Evolutionary conservation across 352 stramenopile genomes (phyloP).

Genomic region (Phytophthora nicotianae): DNA sequence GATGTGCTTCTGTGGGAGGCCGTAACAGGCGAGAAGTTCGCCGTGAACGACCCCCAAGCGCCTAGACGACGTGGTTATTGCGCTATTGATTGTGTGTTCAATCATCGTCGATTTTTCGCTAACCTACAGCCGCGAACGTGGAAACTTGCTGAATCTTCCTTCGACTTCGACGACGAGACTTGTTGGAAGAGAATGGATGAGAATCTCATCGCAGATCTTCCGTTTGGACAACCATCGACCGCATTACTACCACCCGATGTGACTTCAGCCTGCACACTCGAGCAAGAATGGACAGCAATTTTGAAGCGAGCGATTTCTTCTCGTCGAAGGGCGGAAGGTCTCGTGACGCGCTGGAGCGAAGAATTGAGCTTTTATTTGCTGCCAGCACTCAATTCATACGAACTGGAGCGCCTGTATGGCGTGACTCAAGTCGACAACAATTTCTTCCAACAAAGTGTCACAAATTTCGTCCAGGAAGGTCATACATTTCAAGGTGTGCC

Average conservation of each 20-base stretch:
- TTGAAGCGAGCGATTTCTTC: slow-evolving; percentile 52
- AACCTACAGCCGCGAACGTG: slow-evolving; percentile 70
- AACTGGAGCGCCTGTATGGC: slow-evolving; percentile 78
- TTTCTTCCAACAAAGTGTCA: slow-evolving; percentile 87
- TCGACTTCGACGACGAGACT: slow-evolving; percentile 64
- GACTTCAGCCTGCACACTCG: slow-evolving; percentile 32
- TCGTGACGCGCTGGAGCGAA: slow-evolving; percentile 77
- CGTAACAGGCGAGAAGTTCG: slow-evolving; percentile 66
- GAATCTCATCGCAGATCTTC: slow-evolving; percentile 51
- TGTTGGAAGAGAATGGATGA: slow-evolving; percentile 71
- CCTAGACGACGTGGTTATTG: slow-evolving; percentile 53
- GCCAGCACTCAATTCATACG: slow-evolving; percentile 88
- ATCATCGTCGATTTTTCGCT: slow-evolving; percentile 68
- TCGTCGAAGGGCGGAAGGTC: slow-evolving; percentile 45
- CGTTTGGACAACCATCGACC: slow-evolving; percentile 33
- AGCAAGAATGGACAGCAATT: slow-evolving; percentile 53
- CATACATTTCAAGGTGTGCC: slow-evolving; percentile 91
- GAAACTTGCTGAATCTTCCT: slow-evolving; percentile 49
- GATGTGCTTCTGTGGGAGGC: slow-evolving; percentile 77
- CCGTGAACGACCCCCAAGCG: slow-evolving; percentile 19
- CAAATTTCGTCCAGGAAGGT: slow-evolving; percentile 73
- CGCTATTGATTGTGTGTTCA: slow-evolving; percentile 87
- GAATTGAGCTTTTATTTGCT: slow-evolving; percentile 81
- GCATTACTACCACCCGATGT: slow-evolving; percentile 42
- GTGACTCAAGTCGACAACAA: slow-evolving; percentile 72